phyloP scores from a whole-genome alignment of 75 land plant genomes.

The Picea glauca region DNA sequence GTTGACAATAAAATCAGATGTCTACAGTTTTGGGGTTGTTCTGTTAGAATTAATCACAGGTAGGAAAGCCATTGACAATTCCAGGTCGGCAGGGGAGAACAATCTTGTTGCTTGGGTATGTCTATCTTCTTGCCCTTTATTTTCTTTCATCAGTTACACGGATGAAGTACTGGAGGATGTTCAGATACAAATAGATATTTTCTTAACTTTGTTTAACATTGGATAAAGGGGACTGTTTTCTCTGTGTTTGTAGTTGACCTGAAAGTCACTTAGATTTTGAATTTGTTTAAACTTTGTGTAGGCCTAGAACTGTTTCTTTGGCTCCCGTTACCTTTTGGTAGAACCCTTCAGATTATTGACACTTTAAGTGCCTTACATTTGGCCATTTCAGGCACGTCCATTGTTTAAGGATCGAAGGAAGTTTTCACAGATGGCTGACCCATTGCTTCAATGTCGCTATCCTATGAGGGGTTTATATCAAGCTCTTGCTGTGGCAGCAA shows the following conservation, averaged over 20 bases:
- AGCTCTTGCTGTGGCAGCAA: constrained; percentile 61
- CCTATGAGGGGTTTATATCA: constrained; percentile 56
- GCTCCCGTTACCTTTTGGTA: neutral
- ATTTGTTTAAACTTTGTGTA: neutral
- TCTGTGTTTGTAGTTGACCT: neutral
- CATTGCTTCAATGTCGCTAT: too few relatives aligned
- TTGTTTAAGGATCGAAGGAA: constrained; percentile 21
- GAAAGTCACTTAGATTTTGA: neutral
- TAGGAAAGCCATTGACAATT: constrained; percentile 47
- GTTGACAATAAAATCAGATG: constrained; percentile 51
- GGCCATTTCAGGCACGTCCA: constrained; percentile 57
- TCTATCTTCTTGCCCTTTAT: neutral
- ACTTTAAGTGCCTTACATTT: neutral
- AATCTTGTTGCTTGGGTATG: constrained; percentile 48
- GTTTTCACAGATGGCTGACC: too few relatives aligned
- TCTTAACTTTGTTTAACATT: neutral
- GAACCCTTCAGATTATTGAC: neutral
- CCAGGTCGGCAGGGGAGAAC: constrained; percentile 36
- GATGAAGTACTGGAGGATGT: neutral
- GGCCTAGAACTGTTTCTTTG: neutral
- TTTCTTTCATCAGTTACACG: neutral
- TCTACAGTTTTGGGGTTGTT: constrained; percentile 49
- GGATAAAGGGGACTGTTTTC: neutral
- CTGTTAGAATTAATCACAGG: constrained; percentile 46
- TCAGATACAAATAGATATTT: neutral